Percentiles rank a stretch among this genome's conserved stretches.
phyloP scores from a whole-genome alignment of 495 filamentous ascomycete species.

The Penicillium daleae region DNA sequence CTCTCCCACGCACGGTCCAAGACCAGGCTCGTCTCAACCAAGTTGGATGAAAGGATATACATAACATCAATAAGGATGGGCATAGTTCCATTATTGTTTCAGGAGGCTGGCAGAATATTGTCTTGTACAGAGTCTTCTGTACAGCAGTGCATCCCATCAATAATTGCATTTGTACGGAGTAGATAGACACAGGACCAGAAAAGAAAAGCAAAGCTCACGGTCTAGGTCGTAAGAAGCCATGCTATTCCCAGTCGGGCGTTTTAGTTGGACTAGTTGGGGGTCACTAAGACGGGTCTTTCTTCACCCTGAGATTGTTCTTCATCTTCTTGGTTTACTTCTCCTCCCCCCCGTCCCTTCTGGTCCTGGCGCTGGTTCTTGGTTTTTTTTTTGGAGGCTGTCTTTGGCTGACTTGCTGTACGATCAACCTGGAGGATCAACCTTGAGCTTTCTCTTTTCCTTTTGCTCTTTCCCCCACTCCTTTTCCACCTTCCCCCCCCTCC shows the following conservation, averaged over 20 bases:
- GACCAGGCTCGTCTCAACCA: neutral
- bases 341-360: neutral
- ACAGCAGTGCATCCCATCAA: neutral
- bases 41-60: neutral
- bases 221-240: constrained; percentile 7
- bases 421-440: neutral
- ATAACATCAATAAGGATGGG: neutral
- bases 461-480: constrained; percentile 14
- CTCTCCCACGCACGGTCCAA: neutral
- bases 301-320: constrained; percentile 10
- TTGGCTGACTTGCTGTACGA: neutral
- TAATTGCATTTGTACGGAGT: neutral
- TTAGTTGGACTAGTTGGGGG: too few relatives aligned
- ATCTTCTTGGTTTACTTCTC: too few relatives aligned
- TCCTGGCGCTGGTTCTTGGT: constrained; percentile 4
- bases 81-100: neutral
- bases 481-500: constrained; percentile 26
- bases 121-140: neutral
- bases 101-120: neutral
- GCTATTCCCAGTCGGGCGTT: constrained; percentile 26
- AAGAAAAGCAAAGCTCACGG: constrained; percentile 2
- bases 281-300: too few relatives aligned
- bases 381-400: constrained; percentile 3
- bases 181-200: neutral
- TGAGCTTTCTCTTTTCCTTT: constrained; percentile 5